Base-by-base conservation (phyloP, 1,284 basidiomycete species). In the Agroathelia rolfsii region DNA sequence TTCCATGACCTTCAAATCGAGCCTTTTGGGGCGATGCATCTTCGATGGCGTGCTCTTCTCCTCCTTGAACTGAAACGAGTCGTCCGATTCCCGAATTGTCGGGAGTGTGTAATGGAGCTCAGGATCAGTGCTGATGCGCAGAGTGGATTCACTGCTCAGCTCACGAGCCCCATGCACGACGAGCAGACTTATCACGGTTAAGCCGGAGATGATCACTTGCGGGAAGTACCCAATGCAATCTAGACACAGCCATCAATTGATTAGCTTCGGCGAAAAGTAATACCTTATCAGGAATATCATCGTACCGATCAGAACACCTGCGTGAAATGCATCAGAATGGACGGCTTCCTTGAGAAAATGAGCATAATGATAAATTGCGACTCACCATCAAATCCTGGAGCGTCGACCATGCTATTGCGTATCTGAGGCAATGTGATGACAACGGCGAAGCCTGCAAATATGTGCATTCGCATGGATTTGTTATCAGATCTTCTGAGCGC, bases 191-290 rank as follows among this genome's bases (percentile, higher is more conserved):
- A 68, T 49, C 11, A 57, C 53, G 5, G 61, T 63, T 2, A 60
- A 47, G 6, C 60, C 58, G 14, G 56, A 49, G 18, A 69, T 49
- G n/a, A 69, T 51, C 65, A 72, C 70, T 44, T 74, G 70, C 6
- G 69, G 67, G 48, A 74, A 72, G 47, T 62, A 69, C 3, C 69
- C 71, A 27, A 74, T 70, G 34, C 54, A 57, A 45, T 74, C 69
- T 71, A 24, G 36, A 17, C 15, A n/a, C 30, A 12, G 32, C 12
- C 16, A 25, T 30, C 21, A 30, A 36, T 30, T 14, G 35, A 24
- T 29, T 9, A 21, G 10, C 18, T 16, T 2, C 22, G 6, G n/a
- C 12, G 13, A 24, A n/a, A 6, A 18, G 21, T 12, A 16, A 18
- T n/a, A n/a, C n/a, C n/a, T n/a, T n/a, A n/a, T n/a, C n/a, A 26